phyloP scores from a whole-genome alignment of 2,329 filamentous ascomycete species.

The Ascochyta lentis region DNA sequence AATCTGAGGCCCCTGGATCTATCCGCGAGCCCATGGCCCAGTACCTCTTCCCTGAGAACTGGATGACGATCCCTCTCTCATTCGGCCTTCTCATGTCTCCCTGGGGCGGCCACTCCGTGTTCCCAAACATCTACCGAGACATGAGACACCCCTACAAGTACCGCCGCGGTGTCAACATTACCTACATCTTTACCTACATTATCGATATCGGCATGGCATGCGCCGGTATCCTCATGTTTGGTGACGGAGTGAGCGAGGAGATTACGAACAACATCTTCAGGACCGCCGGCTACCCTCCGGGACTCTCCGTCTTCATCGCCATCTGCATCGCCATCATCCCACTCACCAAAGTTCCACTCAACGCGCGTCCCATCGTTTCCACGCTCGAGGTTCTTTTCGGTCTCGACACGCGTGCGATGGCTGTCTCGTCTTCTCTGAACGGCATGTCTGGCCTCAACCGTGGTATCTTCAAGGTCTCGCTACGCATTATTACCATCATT shows the following conservation, averaged over 20 bases:
- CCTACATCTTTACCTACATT: constrained; percentile 84
- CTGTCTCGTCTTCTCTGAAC: constrained; percentile 56
- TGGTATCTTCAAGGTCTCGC: constrained; percentile 63
- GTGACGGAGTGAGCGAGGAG: constrained; percentile 83
- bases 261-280: constrained; percentile 89
- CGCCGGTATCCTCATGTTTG: constrained; percentile 92
- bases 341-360: constrained; percentile 92
- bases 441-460: constrained; percentile 65
- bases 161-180: constrained; percentile 73
- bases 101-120: constrained; percentile 75
- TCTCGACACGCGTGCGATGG: constrained; percentile 65
- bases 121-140: constrained; percentile 83
- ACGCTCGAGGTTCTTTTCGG: constrained; percentile 83
- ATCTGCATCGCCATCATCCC: constrained; percentile 91
- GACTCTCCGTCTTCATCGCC: constrained; percentile 79
- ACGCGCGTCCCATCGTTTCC: constrained; percentile 84
- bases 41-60: constrained; percentile 83
- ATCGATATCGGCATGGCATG: constrained; percentile 84
- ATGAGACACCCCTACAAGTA: constrained; percentile 87
- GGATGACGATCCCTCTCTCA: constrained; percentile 84
- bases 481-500: constrained; percentile 72
- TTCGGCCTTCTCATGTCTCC: constrained; percentile 89
- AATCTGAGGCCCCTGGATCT: constrained; percentile 79
- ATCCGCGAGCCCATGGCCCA: constrained; percentile 80
- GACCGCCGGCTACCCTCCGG: constrained; percentile 74